Evolutionary conservation across 2,329 filamentous ascomycete species (phyloP).

Genomic region (Sporothrix phasma): DNA sequence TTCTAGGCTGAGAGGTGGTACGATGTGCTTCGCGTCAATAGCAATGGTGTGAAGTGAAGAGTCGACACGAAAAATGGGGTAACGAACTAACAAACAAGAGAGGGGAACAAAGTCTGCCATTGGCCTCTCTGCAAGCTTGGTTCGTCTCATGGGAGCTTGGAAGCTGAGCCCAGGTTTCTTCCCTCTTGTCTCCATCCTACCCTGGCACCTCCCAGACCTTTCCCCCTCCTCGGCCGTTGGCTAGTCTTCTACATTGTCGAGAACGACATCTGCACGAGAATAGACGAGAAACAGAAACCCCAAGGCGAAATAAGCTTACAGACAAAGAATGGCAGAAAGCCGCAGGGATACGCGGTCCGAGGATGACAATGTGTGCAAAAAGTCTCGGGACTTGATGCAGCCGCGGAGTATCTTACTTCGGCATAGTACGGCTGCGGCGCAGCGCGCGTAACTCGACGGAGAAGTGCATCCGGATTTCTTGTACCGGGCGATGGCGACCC

Average conservation of each 20-base stretch:
- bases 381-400: neutral
- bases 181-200: neutral
- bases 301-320: neutral
- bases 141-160: neutral
- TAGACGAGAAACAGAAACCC: no score
- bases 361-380: neutral
- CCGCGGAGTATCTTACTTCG: neutral
- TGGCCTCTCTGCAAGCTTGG: neutral
- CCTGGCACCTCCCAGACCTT: neutral
- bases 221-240: neutral
- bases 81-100: neutral
- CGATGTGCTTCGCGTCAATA: neutral
- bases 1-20: neutral
- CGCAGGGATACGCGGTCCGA: neutral
- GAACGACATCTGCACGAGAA: neutral
- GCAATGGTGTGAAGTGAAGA: neutral
- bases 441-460: neutral
- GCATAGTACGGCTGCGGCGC: slow-evolving; percentile 4
- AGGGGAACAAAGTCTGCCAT: neutral
- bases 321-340: neutral
- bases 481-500: neutral
- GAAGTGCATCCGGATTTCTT: slow-evolving; percentile 1
- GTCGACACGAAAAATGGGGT: slow-evolving; percentile 5
- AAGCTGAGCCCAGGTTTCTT: neutral
- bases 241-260: neutral